A percentile compares a stretch with the other conserved stretches of the same genome.
These are phyloP conservation scores for Choiromyces venosus DNA, from an alignment of 495 filamentous ascomycete genomes.

Conservation along the genomic window DNA sequence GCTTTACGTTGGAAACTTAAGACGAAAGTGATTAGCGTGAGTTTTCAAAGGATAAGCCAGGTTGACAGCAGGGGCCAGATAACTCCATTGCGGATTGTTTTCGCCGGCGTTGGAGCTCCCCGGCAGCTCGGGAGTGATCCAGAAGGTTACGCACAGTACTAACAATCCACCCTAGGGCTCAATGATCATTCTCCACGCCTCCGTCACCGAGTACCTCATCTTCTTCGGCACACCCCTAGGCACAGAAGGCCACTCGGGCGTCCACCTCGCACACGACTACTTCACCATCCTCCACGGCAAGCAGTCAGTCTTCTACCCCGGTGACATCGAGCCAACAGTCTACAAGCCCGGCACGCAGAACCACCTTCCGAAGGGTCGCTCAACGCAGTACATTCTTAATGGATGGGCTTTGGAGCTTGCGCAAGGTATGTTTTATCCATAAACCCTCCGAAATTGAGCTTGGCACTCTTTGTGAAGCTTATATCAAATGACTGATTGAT, in stretches of 20 bases:
- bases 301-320: conserved; percentile 66
- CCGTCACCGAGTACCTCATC: conserved; percentile 72
- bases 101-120: neutral
- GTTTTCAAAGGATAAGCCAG: neutral
- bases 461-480: neutral
- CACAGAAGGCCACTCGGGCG: conserved; percentile 79
- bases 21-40: neutral
- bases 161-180: conserved; percentile 47
- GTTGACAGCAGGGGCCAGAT: no score
- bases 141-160: neutral
- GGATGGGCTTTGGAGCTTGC: conserved; percentile 83
- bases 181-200: conserved; percentile 81
- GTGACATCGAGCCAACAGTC: conserved; percentile 62
- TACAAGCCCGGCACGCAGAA: conserved; percentile 72
- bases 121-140: neutral
- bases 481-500: neutral
- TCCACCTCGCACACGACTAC: conserved; percentile 87
- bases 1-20: neutral
- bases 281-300: conserved; percentile 79
- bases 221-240: conserved; percentile 80
- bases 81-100: neutral
- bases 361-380: conserved; percentile 66
- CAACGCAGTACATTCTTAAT: conserved; percentile 80
- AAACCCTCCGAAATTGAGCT: neutral
- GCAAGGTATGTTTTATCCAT: conserved; percentile 46